Base-by-base conservation (phyloP, 73 alveolate genomes). In the Effrenium voratum region DNA sequence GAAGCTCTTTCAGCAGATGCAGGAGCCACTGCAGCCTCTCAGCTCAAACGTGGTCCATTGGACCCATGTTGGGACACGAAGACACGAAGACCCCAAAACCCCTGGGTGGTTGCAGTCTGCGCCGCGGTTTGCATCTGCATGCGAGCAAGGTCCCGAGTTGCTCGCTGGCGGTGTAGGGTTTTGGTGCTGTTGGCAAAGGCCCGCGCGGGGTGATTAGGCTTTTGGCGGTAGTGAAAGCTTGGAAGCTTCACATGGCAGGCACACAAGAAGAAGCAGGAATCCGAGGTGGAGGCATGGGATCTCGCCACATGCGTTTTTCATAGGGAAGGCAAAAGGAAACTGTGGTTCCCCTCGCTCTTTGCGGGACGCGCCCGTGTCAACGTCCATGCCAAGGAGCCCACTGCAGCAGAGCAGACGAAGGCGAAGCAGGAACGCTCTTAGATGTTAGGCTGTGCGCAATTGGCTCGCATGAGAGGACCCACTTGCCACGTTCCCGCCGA, bases 141-240 rank as follows among this genome's bases (percentile, higher is more conserved):
- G 72, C 22, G 68, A 55, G 68, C 30, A 32, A 87, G 95, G 95
- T 66, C 68, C 34, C 80, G 95, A 4, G 95, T 87, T 63, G 95
- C 95, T 28, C 95, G 95, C 26, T 87, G 95, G 95, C 95, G 84
- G 70, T 87, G 95, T 85, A 87, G 95, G 84, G 60, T 87, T 63
- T 87, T 87, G 95, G 84, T 87, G 38, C 70, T 59, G 84, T 43
- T 87, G 95, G 95, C 95, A 63, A 87, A 87, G 95, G 95, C 85
- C 36, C 10, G 63, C 77, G n/a, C 28, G 8, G 63, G 63, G n/a
- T n/a, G n/a, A n/a, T n/a, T n/a, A n/a, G n/a, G n/a, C n/a, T 32
- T 66, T 66, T 19, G 43, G 28, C 43, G 77, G 8, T 16, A n/a
- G 30, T 10, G 80, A 5, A 10, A n/a, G 41, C 45, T 12, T 15